Evolutionary conservation across 257 asterid species (phyloP).

Genomic region (Salvia splendens): DNA sequence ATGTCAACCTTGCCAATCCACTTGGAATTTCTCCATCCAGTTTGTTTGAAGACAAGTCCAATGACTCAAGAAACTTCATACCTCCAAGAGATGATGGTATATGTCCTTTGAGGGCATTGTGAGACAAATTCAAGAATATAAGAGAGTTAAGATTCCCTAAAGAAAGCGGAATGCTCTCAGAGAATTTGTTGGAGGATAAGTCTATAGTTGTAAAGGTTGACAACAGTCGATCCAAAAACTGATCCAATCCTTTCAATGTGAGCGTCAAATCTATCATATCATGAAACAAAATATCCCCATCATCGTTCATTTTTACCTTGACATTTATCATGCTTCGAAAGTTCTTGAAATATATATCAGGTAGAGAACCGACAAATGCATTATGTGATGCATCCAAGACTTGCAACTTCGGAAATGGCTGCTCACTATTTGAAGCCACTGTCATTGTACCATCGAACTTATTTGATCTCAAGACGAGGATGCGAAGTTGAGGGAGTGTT

Average conservation of each 20-base stretch:
- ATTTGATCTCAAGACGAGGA: too few relatives aligned
- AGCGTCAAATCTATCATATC: background rate
- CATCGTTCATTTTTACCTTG: background rate
- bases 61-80: too few relatives aligned
- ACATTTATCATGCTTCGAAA: background rate
- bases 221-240: too few relatives aligned
- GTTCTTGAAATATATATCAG: conserved; percentile 1
- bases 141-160: conserved; percentile 17
- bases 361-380: background rate
- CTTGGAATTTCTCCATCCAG: too few relatives aligned
- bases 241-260: background rate
- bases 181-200: background rate
- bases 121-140: conserved; percentile 2
- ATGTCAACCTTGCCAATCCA: too few relatives aligned
- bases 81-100: too few relatives aligned
- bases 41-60: too few relatives aligned
- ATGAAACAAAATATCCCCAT: too few relatives aligned
- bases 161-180: background rate
- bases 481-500: too few relatives aligned
- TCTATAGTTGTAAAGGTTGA: conserved; percentile 12
- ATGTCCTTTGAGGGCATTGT: too few relatives aligned
- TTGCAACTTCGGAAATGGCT: conserved; percentile 17
- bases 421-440: too few relatives aligned
- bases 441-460: too few relatives aligned
- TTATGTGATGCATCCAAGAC: background rate